These are phyloP conservation scores for Cymbidium sinense DNA, from an alignment of 106 monocot species.

Conservation along the genomic window DNA sequence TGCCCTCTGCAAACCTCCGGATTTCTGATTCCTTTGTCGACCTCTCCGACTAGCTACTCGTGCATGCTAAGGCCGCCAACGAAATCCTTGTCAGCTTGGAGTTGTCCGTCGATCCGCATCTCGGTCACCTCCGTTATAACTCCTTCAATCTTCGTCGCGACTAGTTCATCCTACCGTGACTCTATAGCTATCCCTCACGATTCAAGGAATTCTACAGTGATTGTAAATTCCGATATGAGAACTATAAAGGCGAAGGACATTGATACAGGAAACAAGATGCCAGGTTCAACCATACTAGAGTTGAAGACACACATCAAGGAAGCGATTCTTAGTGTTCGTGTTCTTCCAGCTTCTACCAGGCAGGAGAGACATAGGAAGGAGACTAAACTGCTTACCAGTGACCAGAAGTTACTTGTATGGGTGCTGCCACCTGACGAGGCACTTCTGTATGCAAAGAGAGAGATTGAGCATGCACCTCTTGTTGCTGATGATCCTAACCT, in stretches of 20 bases:
- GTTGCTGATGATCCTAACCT: slow-evolving; percentile 52
- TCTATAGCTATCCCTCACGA: not conserved
- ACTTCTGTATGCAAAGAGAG: slow-evolving; percentile 56
- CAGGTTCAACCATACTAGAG: not conserved
- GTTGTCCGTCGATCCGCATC: no score
- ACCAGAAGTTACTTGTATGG: slow-evolving; percentile 12
- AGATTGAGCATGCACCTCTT: slow-evolving; percentile 47
- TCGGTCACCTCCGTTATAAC: not conserved
- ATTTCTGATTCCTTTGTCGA: no score
- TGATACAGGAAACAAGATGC: not conserved
- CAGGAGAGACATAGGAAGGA: not conserved
- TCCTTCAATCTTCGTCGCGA: not conserved
- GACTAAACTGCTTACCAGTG: not conserved
- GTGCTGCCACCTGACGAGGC: slow-evolving; percentile 49
- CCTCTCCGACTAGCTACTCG: no score
- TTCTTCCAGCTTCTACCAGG: not conserved
- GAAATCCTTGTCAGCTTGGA: no score
- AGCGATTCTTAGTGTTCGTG: no score
- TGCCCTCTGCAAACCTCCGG: no score
- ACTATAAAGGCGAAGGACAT: not conserved
- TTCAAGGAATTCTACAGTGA: no score
- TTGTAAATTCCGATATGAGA: not conserved
- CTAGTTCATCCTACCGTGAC: not conserved
- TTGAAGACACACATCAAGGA: not conserved
- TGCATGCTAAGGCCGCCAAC: no score